Percentiles rank a stretch among this genome's conserved stretches.
Evolutionary conservation across 202 grass and related monocot genomes (phyloP).

Genomic region (Zizania palustris): DNA sequence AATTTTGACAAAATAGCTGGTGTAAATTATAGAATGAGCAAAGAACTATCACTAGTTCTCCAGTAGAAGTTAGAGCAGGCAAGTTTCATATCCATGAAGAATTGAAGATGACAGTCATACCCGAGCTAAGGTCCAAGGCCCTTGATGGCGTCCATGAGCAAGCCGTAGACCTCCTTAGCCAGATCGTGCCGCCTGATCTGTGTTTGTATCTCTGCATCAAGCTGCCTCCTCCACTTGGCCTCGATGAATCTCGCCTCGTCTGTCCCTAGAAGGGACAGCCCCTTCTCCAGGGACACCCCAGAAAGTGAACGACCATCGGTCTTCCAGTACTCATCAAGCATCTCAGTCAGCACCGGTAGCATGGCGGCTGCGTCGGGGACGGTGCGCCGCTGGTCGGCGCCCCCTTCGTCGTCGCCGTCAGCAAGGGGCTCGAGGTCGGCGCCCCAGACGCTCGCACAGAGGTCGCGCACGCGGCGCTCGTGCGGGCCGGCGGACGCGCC

Average conservation of each 20-base stretch:
- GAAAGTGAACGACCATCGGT: constrained; percentile 35
- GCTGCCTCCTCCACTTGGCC: constrained; percentile 63
- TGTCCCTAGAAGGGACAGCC: constrained; percentile 44
- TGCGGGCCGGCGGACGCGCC: constrained; percentile 18
- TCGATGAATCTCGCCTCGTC: constrained; percentile 50
- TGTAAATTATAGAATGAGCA: constrained; percentile 31
- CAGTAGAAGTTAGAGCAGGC: constrained; percentile 27
- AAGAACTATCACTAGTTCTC: constrained; percentile 2
- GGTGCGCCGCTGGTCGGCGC: constrained; percentile 30
- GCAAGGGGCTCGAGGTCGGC: background rate
- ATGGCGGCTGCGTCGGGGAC: constrained; percentile 51
- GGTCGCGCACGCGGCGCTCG: constrained; percentile 57
- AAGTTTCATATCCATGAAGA: too few species aligned
- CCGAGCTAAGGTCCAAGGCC: constrained; percentile 47
- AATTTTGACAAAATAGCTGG: constrained; percentile 22
- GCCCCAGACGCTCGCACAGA: constrained; percentile 68
- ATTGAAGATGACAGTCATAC: constrained; percentile 8
- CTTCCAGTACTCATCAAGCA: constrained; percentile 68
- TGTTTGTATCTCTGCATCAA: constrained; percentile 62
- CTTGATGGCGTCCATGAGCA: constrained; percentile 60
- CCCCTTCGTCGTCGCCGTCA: constrained; percentile 5
- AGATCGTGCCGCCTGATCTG: constrained; percentile 57
- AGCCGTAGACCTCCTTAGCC: constrained; percentile 63
- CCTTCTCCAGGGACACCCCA: constrained; percentile 54
- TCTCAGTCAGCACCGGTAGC: constrained; percentile 54